Evolutionary conservation across 2,329 filamentous ascomycete genomes (phyloP).

Genomic region (Colletotrichum tropicale): DNA sequence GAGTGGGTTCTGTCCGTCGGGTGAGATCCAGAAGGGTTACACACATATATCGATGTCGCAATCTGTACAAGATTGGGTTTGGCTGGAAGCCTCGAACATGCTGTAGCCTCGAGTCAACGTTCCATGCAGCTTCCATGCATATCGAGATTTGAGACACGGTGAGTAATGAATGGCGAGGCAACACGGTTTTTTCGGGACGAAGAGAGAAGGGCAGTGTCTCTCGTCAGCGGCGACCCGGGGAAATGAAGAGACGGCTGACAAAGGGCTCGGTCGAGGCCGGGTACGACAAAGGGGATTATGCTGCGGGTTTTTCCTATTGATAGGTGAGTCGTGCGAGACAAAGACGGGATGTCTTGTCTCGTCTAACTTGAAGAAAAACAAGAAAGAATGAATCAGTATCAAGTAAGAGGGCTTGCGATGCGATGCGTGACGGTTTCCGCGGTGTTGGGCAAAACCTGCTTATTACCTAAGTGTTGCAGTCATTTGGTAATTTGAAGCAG

Average conservation of each 20-base stretch:
- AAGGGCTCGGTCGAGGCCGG: not conserved
- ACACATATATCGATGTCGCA: too few species aligned
- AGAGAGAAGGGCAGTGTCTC: not conserved
- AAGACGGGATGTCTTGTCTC: not conserved
- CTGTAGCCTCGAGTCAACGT: not conserved
- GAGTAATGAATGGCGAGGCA: not conserved
- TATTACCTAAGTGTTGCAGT: not conserved
- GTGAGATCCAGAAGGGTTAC: not conserved
- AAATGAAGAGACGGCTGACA: not conserved
- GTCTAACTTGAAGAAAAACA: not conserved
- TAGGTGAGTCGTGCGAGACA: not conserved
- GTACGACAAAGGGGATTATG: not conserved
- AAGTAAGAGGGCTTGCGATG: not conserved
- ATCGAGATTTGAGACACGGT: not conserved
- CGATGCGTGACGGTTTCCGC: not conserved
- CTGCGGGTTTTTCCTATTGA: not conserved
- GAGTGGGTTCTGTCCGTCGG: not conserved
- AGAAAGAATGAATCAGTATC: not conserved
- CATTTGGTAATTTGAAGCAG: not conserved
- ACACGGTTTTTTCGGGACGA: slow-evolving; percentile 2
- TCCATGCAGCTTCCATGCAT: not conserved
- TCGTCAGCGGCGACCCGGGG: not conserved
- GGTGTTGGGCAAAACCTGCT: not conserved
- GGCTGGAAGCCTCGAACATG: not conserved
- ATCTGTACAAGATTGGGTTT: not conserved